Base-by-base conservation (phyloP, 2,329 filamentous ascomycete genomes). In the Colletotrichum agaves region DNA sequence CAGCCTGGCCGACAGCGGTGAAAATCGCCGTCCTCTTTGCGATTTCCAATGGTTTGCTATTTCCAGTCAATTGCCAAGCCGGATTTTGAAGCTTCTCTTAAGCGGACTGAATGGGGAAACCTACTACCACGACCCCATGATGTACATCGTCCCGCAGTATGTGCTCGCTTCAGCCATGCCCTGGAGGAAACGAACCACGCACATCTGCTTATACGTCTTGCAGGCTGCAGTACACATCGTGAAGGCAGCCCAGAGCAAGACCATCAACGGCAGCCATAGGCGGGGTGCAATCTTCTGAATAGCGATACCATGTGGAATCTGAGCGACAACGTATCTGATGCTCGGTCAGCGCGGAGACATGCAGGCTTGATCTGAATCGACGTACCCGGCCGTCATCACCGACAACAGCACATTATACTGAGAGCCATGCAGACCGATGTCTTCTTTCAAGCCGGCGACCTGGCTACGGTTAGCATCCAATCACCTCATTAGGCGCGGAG, bases 11-110 rank as follows among this genome's bases (percentile, higher is more conserved):
- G 12, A 85, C 87, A 0, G 85, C 82, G 1, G 86, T 89, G 72
- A 90, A 91, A 58, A 91, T 85, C 41, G 86, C 88, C 5, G 83
- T 86, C 2, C 89, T 82, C 73, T 90, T 91, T 1, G 87, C 88
- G 0, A 91, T 81, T 68, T 90, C 88, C 11, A 80, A 78, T 7
- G 81, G 81, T 2, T 82, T 89, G 13, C 70, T 71, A 43, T 15
- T 44, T 46, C 41, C 35, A 61, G 44, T 58, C 17, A 23, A 47
- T 15, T 21, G 7, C 27, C 17, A 23, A 27, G 6, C 15, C 19
- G 2, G 5, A 37, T 23, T 21, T 12, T 19, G 8, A 10, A 17
- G 27, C 27, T 27, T 10, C 46, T 10, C 31, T 21, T n/a, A 52
- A 33, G 41, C 15, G 12, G 5, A 21, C 7, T n/a, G 82, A 80